Percentiles rank a stretch among this genome's conserved stretches.
Evolutionary conservation across 2,329 filamentous ascomycete genomes (phyloP).

Genomic region (Trichoderma sp.): DNA sequence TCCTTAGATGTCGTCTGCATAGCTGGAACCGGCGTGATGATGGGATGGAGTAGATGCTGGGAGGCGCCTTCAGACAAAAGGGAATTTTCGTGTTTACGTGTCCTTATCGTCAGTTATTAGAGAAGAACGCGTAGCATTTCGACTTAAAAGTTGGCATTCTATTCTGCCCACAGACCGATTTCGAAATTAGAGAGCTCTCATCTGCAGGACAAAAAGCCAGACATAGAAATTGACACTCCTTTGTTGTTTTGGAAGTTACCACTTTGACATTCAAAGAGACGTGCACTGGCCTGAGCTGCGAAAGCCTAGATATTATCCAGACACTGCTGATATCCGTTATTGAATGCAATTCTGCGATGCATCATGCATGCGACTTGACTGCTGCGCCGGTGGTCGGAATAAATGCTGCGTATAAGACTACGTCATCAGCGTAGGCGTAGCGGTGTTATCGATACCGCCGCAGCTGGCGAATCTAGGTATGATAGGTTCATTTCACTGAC

Average conservation of each 20-base stretch:
- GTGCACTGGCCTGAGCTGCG: not conserved
- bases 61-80: constrained; percentile 16
- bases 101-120: constrained; percentile 20
- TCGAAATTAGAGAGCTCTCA: constrained; percentile 22
- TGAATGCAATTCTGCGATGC: not conserved
- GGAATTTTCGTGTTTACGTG: constrained; percentile 22
- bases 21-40: constrained; percentile 25
- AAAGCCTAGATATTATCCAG: not conserved
- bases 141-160: constrained; percentile 10
- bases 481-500: constrained; percentile 21
- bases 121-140: constrained; percentile 23
- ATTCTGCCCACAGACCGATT: constrained; percentile 14
- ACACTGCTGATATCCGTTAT: not conserved
- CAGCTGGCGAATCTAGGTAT: not conserved
- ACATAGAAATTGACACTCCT: constrained; percentile 22
- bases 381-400: not conserved
- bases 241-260: not conserved
- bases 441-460: constrained; percentile 22
- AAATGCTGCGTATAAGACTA: not conserved
- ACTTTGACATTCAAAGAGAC: not conserved
- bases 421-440: constrained; percentile 17
- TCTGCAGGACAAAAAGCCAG: constrained; percentile 23
- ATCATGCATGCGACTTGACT: not conserved
- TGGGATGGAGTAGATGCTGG: constrained; percentile 25
- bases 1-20: constrained; percentile 24